Percentiles rank a stretch among this genome's conserved stretches.
phyloP scores from a whole-genome alignment of 768 basidiomycete species.

The Boletus rubroflammeus region DNA sequence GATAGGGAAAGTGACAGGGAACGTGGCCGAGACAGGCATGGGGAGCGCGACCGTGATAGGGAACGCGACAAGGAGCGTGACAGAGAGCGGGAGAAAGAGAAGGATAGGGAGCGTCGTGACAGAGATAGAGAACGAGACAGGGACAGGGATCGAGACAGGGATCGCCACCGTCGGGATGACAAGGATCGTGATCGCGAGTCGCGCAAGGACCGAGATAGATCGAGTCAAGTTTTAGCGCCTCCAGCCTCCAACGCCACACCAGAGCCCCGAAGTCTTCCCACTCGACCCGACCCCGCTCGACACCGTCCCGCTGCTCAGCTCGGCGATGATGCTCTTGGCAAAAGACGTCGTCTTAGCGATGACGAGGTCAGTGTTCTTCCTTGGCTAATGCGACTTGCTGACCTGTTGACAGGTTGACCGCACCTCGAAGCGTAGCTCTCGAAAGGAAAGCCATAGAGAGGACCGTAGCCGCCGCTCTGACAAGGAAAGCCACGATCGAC shows the following conservation, averaged over 20 bases:
- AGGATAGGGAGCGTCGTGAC: conserved; percentile 38
- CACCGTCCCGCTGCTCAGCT: conserved; percentile 45
- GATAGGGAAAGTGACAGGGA: conserved; percentile 47
- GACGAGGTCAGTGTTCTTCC: conserved; percentile 58
- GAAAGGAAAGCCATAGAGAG: conserved; percentile 75
- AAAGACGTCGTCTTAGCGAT: conserved; percentile 63
- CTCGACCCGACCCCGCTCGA: conserved; percentile 56
- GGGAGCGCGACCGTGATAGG: conserved; percentile 46
- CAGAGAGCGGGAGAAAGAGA: conserved; percentile 37
- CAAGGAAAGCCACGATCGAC: conserved; percentile 65
- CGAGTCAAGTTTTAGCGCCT: conserved; percentile 33
- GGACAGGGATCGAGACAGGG: conserved; percentile 40
- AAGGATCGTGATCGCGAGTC: conserved; percentile 63
- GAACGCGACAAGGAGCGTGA: conserved; percentile 42
- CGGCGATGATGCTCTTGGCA: conserved; percentile 66
- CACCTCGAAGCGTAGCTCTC: conserved; percentile 74
- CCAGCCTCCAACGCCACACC: conserved; percentile 27
- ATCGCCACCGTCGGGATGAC: conserved; percentile 53
- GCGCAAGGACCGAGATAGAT: conserved; percentile 57
- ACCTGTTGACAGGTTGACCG: conserved; percentile 55
- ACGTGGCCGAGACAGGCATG: conserved; percentile 43
- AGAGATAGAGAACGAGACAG: conserved; percentile 49
- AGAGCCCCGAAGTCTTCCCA: conserved; percentile 57
- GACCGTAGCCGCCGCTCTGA: conserved; percentile 68
- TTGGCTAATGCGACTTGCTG: conserved; percentile 5